A percentile compares a stretch with the other conserved stretches of the same genome.
phyloP scores from a whole-genome alignment of 2,329 filamentous ascomycete genomes.

The Stachybotrys chlorohalonatus region DNA sequence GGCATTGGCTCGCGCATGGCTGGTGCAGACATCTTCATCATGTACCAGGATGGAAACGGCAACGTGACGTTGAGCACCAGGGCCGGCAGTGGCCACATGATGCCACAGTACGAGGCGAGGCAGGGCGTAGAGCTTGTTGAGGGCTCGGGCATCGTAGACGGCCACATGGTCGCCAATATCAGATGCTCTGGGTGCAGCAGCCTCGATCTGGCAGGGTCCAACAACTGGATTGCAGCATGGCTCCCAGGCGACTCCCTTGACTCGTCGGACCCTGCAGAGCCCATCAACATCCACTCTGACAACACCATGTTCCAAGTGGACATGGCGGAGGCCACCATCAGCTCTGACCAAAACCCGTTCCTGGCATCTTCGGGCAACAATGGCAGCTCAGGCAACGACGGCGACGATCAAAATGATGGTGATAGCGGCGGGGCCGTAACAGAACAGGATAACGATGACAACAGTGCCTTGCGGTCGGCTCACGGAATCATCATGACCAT shows the following conservation, averaged over 20 bases:
- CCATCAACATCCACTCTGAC: constrained; percentile 37
- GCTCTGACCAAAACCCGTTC: constrained; percentile 45
- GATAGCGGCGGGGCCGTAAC: constrained; percentile 4
- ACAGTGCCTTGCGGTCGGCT: constrained; percentile 21
- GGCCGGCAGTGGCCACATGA: constrained; percentile 32
- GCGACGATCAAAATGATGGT: constrained; percentile 4
- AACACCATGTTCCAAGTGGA: constrained; percentile 36
- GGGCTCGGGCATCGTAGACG: constrained; percentile 46
- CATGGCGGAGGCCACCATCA: constrained; percentile 35
- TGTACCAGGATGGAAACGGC: constrained; percentile 48
- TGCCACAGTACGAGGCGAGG: constrained; percentile 36
- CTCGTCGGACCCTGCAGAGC: constrained; percentile 27
- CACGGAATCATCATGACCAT: constrained; percentile 55
- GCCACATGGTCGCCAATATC: constrained; percentile 52
- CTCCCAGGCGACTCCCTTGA: constrained; percentile 34
- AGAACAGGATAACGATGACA: constrained; percentile 3
- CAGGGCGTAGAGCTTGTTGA: constrained; percentile 42
- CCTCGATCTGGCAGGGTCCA: constrained; percentile 30
- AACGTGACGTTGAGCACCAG: constrained; percentile 56
- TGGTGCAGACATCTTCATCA: constrained; percentile 51
- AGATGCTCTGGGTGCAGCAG: constrained; percentile 42
- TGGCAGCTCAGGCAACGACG: constrained; percentile 7
- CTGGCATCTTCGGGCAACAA: constrained; percentile 9
- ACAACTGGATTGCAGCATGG: constrained; percentile 48
- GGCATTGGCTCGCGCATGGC: constrained; percentile 48